Conservation (phyloP, 139 green algal genomes). For the Chlorella sorokiniana region DNA sequence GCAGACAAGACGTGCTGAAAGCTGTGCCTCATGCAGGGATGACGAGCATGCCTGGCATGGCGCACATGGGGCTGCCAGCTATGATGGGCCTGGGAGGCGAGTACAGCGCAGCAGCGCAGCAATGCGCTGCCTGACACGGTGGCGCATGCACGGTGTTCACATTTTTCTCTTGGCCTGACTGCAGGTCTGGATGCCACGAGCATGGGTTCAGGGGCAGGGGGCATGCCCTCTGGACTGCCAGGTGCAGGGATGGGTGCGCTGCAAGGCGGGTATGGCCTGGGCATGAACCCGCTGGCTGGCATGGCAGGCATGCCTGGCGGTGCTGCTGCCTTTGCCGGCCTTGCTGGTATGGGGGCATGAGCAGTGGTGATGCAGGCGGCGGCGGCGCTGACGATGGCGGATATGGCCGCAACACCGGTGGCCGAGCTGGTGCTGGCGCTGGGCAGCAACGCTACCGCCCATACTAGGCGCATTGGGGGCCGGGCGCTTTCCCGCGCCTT, state of each 20-base stretch:
- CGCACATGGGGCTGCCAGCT: not conserved
- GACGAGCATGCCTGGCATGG: not conserved
- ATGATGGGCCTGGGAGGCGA: slow-evolving; percentile 14
- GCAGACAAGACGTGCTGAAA: not conserved
- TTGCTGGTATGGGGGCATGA: not conserved
- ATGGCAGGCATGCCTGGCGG: not conserved
- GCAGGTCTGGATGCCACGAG: not conserved
- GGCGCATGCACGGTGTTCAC: not conserved
- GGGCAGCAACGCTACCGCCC: slow-evolving; percentile 28
- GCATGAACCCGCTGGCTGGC: not conserved
- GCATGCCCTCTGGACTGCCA: not conserved
- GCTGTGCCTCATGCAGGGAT: slow-evolving; percentile 8
- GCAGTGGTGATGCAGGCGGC: not conserved
- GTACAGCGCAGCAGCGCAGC: not conserved
- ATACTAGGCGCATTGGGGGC: slow-evolving; percentile 15
- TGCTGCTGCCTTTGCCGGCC: too few relatives aligned
- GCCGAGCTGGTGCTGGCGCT: not conserved
- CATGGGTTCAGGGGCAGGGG: not conserved
- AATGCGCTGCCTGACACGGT: not conserved
- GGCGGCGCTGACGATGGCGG: not conserved
- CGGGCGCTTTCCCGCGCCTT: not conserved
- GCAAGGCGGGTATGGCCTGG: not conserved
- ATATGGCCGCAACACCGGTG: not conserved
- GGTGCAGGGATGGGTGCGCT: not conserved
- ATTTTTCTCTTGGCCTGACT: not conserved